Evolutionary conservation across 495 filamentous ascomycete species (phyloP), one percentile per base, ranked within the genome.

Genomic region (Hypoxylon trugodes): DNA sequence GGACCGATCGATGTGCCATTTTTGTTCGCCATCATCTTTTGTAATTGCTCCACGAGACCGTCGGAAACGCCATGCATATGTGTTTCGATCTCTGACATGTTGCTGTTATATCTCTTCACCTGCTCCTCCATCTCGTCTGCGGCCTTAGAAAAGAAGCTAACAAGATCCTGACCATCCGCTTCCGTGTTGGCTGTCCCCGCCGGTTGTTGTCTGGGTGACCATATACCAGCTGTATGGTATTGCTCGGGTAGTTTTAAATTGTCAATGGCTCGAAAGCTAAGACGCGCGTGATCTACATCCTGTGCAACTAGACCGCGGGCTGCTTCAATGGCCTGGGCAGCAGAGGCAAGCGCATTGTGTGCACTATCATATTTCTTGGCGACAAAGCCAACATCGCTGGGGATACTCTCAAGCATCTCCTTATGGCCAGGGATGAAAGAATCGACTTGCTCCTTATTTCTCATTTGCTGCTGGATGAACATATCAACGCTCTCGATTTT

Each of bases 21-120:
- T 61, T 79, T 80, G 43, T 79, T 81, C 22, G 84, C 81, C 48
- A 87, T 79, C 69, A 90, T 83, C 49, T 87, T 80, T 73, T 89
- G 86, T 51, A 90, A 83, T 71, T 92, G 88, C 54, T 87, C 83
- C 59, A 88, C 78, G 40, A 91, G 81, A 21, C 83, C 85, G 6
- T 79, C 77, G 69, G 96, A 91, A 18, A 96, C 86, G 2, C 87
- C 86, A 43, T 88, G 80, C 42, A 97, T 79, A 71, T 95, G 91
- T 62, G 85, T 81, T 74, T 96, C 92, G 47, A 97, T 92, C 72
- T 96, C 92, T 42, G 83, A 79, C 45, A 96, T 74, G 57, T 89
- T 91, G 24, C 78, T 74, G 61, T 86, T 83, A 70, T 93, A 92
- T 61, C 75, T 80, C 5, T 82, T 79, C 26, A 93, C 81, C 22